phyloP scores from a whole-genome alignment of 805 yeast species.

The Clavispora vitiphila region DNA sequence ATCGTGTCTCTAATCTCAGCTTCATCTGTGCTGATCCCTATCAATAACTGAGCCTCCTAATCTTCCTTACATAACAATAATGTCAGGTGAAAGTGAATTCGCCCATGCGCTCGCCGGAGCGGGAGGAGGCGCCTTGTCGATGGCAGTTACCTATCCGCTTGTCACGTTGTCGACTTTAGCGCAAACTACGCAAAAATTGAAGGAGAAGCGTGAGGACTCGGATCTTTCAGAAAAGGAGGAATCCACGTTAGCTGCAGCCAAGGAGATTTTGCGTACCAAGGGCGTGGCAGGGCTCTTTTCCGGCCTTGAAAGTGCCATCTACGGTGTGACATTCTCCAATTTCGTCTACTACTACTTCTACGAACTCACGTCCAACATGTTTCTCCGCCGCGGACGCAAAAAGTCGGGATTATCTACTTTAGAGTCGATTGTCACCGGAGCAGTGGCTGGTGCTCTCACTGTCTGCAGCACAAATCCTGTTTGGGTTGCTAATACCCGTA shows the following conservation, averaged over 20 bases:
- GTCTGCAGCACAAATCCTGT: conserved; percentile 81
- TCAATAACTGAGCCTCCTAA: neutral
- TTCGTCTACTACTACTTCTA: conserved; percentile 88
- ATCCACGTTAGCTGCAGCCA: conserved; percentile 24
- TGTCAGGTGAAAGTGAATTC: conserved; percentile 27
- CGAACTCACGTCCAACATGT: conserved; percentile 56
- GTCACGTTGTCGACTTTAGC: conserved; percentile 84
- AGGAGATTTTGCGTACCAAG: conserved; percentile 47
- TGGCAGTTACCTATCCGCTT: conserved; percentile 85
- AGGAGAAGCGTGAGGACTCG: conserved; percentile 10
- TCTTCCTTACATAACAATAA: neutral
- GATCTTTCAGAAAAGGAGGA: conserved; percentile 8
- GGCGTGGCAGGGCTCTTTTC: conserved; percentile 71
- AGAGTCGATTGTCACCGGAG: conserved; percentile 73
- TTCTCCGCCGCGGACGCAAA: conserved; percentile 28
- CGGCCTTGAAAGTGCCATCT: conserved; percentile 83
- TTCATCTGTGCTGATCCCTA: neutral
- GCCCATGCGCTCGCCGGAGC: conserved; percentile 96
- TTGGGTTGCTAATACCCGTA: conserved; percentile 92
- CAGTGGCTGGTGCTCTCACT: conserved; percentile 83
- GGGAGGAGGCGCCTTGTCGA: conserved; percentile 84
- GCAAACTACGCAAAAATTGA: conserved; percentile 52
- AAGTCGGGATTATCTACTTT: conserved; percentile 47
- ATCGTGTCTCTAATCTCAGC: too few relatives aligned
- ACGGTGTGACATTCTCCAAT: conserved; percentile 82